These are phyloP conservation scores for Lanmaoa pseudosensibilis DNA, from an alignment of 768 basidiomycete species.

Conservation along the genomic window DNA sequence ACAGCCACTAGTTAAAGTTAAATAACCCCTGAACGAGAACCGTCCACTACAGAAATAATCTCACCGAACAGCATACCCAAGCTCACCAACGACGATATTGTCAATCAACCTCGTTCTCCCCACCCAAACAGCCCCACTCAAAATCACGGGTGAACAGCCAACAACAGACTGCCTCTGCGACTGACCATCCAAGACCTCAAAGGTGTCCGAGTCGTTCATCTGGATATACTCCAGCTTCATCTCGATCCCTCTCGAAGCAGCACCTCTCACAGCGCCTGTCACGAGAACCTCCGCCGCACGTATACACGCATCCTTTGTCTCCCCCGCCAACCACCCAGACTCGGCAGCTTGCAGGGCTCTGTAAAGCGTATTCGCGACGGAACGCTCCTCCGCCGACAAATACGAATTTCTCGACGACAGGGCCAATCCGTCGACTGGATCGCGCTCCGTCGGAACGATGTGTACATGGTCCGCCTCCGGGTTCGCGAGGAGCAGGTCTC, in stretches of 20 bases:
- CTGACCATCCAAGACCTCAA: slow-evolving; percentile 54
- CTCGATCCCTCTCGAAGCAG: slow-evolving; percentile 43
- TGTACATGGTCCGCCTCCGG: slow-evolving; percentile 73
- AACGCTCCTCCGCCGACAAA: slow-evolving; percentile 62
- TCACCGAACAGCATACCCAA: slow-evolving; percentile 11
- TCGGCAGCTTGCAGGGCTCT: slow-evolving; percentile 64
- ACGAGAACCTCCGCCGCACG: slow-evolving; percentile 44
- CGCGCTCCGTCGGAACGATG: slow-evolving; percentile 84
- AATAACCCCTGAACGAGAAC: neutral
- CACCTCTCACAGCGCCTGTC: slow-evolving; percentile 30
- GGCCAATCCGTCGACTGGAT: slow-evolving; percentile 65
- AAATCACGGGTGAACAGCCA: slow-evolving; percentile 46
- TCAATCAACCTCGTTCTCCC: slow-evolving; percentile 91
- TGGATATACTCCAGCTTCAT: slow-evolving; percentile 82
- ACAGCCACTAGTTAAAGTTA: slow-evolving; percentile 17
- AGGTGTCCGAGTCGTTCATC: slow-evolving; percentile 79
- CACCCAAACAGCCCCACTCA: slow-evolving; percentile 87
- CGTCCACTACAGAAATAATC: neutral
- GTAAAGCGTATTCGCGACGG: slow-evolving; percentile 62
- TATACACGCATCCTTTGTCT: slow-evolving; percentile 51
- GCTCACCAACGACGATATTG: slow-evolving; percentile 76
- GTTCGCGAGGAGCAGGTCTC: slow-evolving; percentile 79
- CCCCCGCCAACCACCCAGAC: slow-evolving; percentile 51
- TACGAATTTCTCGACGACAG: slow-evolving; percentile 91
- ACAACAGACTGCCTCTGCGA: slow-evolving; percentile 27